Base-by-base conservation (phyloP, 1,284 basidiomycete genomes). In the Ustilago vetiveriae region DNA sequence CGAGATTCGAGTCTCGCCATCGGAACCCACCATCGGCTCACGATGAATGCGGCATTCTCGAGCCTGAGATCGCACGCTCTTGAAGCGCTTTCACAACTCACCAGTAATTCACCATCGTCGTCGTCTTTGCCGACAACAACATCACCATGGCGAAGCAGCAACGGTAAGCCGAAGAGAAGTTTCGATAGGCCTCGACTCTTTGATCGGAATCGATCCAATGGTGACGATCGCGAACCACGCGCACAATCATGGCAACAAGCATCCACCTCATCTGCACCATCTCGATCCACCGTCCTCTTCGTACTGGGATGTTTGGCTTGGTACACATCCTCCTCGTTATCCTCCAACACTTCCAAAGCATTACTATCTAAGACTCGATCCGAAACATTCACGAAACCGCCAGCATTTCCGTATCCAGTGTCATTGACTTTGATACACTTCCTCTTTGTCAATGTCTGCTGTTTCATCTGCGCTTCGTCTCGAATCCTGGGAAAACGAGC, bases 381-480 rank as follows among this genome's bases (percentile, higher is more conserved):
- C 17, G 2, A 8, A 10, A 10, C 33, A n/a, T 16, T 26, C n/a
- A 32, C 17, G 19, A 19, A 30, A 23, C 75, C 71, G 24, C 79
- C 88, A 4, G 59, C 91, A 70, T 92, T 95, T 84, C 86, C 90
- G 67, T 90, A 94, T 83, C 89, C 93, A 24, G 86, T 95, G 81
- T 90, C 94, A 77, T 88, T 98, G 77, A 98, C 96, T n/a, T 91
- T 98, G 80, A 87, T 98, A 73, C 96, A 99, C 82, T 98, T 98
- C 82, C 91, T 89, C 68, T 97, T 98, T 81, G 91, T 98, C 50
- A 90, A 93, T 11, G 85, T 85, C 14, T 95, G 91, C 83, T 96
- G 92, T 79, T 85, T 91, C 59, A 82, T 95, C 30, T 77, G 70
- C 51, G 69, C 71, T 21, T 75, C 66, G 10, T 59, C 40, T 4